Conservation (phyloP, 305 asterid species). For the Euphrasia arctica region DNA sequence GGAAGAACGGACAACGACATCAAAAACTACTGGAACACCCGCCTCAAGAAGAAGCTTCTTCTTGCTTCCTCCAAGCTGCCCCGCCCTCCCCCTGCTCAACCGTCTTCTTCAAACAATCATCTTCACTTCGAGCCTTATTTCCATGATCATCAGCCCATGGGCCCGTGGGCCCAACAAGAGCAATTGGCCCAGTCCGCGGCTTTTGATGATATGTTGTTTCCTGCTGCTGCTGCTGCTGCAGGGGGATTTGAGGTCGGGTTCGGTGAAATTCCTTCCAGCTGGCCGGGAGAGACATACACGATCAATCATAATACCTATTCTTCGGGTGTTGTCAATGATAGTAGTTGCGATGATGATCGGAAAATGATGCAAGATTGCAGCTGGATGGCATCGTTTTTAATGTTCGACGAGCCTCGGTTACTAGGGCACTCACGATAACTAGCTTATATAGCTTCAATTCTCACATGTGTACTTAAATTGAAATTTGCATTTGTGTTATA, state of each 20-base stretch:
- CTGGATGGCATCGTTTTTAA: neutral
- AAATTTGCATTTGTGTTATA: too few species aligned
- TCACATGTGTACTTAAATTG: too few species aligned
- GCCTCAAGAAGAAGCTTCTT: constrained; percentile 63
- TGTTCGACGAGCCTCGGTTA: constrained; percentile 33
- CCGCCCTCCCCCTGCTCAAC: constrained; percentile 25
- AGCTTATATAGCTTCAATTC: too few species aligned
- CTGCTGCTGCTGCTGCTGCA: constrained; percentile 19
- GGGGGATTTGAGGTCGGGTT: constrained; percentile 19
- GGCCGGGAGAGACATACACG: too few species aligned
- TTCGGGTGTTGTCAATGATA: neutral
- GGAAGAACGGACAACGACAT: constrained; percentile 85
- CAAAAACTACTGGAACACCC: constrained; percentile 81
- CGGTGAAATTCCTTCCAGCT: constrained; percentile 14
- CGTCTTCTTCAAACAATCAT: neutral
- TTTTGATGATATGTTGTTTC: constrained; percentile 20
- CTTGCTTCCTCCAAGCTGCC: too few species aligned
- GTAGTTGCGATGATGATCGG: constrained; percentile 24
- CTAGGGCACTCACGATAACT: constrained; percentile 34
- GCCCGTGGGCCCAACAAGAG: too few species aligned
- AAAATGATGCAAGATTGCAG: constrained; percentile 26
- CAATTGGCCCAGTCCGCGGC: too few species aligned
- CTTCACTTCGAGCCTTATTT: too few species aligned
- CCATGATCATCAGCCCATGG: neutral
- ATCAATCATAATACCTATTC: constrained; percentile 4